Percentiles rank a stretch among this genome's conserved stretches.
phyloP scores from a whole-genome alignment of 257 asterid genomes.

The Jacaranda copaia region DNA sequence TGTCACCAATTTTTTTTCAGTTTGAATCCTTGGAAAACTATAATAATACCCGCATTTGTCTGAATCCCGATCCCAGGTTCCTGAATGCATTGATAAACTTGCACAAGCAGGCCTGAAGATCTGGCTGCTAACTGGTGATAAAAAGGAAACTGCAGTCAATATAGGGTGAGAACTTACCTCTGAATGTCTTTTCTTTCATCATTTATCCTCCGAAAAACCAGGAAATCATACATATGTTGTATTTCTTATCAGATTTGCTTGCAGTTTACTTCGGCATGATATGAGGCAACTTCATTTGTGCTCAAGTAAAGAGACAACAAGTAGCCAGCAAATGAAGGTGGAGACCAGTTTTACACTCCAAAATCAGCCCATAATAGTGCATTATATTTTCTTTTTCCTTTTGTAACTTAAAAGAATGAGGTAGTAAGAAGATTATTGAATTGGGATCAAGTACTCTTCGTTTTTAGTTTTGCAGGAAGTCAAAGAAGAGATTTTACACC shows the following conservation, averaged over 20 bases:
- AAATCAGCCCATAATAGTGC: slow-evolving; percentile 1
- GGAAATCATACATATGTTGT: too few species aligned
- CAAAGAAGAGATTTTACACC: slow-evolving; percentile 56
- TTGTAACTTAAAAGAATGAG: slow-evolving; percentile 11
- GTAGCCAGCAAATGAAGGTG: slow-evolving; percentile 51
- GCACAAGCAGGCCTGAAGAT: slow-evolving; percentile 80
- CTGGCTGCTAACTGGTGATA: slow-evolving; percentile 81
- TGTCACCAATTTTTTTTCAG: background rate
- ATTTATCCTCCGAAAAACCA: background rate
- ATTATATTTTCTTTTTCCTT: background rate
- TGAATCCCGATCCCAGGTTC: slow-evolving; percentile 51
- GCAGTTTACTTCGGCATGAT: slow-evolving; percentile 76
- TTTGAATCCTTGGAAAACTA: too few species aligned
- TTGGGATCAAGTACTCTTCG: slow-evolving; percentile 40
- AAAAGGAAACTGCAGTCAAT: slow-evolving; percentile 76
- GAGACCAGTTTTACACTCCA: slow-evolving; percentile 38
- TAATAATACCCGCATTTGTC: background rate
- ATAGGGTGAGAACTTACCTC: slow-evolving; percentile 53
- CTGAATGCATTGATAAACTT: slow-evolving; percentile 78
- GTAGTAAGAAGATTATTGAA: slow-evolving; percentile 20
- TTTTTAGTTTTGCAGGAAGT: slow-evolving; percentile 64
- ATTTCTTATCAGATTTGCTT: slow-evolving; percentile 54
- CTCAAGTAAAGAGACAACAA: slow-evolving; percentile 43
- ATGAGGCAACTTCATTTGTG: slow-evolving; percentile 67
- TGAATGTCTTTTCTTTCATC: background rate